Evolutionary conservation across 2,329 filamentous ascomycete genomes (phyloP).

Genomic region (Xylaria sp.): DNA sequence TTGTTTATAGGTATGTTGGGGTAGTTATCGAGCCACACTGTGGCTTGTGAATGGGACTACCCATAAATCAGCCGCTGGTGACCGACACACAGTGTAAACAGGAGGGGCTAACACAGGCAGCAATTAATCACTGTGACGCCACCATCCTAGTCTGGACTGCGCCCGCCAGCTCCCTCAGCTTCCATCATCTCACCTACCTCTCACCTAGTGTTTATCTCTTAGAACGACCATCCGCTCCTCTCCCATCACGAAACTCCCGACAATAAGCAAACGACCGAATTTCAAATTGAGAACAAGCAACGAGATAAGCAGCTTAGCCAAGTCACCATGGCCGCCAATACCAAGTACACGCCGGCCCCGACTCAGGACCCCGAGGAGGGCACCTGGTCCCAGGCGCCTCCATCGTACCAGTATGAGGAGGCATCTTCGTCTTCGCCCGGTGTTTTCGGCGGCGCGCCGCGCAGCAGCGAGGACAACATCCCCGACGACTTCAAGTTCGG

Average conservation of each 20-base stretch:
- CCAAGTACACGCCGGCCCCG: conserved; percentile 85
- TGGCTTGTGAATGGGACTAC: conserved; percentile 11
- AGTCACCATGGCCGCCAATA: conserved; percentile 72
- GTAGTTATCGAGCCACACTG: conserved; percentile 12
- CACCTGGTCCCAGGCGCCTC: conserved; percentile 75
- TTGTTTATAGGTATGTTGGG: no score
- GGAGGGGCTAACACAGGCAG: background rate
- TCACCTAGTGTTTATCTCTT: conserved; percentile 12
- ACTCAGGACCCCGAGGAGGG: conserved; percentile 86
- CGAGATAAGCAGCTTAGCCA: background rate
- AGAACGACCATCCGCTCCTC: conserved; percentile 12
- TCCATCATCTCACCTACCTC: conserved; percentile 9
- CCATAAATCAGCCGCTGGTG: background rate
- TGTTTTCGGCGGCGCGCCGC: conserved; percentile 73
- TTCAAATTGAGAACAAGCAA: conserved; percentile 2
- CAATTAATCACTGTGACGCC: conserved; percentile 28
- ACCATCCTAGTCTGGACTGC: conserved; percentile 31
- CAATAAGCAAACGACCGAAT: conserved; percentile 13
- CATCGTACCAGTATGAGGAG: conserved; percentile 75
- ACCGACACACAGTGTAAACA: conserved; percentile 4
- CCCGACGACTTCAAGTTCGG: conserved; percentile 99
- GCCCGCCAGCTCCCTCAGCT: conserved; percentile 26
- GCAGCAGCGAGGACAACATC: conserved; percentile 87
- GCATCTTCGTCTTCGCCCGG: conserved; percentile 65
- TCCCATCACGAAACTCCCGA: conserved; percentile 7